Conservation (phyloP, 495 filamentous ascomycete species). For the Annulohypoxylon bovei region DNA sequence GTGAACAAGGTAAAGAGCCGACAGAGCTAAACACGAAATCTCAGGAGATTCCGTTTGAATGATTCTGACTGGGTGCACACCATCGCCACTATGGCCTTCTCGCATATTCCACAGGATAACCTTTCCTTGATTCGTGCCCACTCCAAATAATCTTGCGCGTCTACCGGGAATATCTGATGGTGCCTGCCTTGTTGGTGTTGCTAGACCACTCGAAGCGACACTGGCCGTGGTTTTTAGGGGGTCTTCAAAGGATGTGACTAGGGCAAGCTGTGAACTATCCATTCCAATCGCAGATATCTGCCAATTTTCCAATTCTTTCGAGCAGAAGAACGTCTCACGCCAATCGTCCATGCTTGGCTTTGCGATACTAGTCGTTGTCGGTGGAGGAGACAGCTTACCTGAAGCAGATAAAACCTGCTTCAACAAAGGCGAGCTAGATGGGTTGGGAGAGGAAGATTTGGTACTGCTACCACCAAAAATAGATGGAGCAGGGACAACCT, state of each 20-base stretch:
- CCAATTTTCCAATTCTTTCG: constrained; percentile 44
- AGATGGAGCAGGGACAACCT: constrained; percentile 32
- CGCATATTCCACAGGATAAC: constrained; percentile 89
- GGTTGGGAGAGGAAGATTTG: constrained; percentile 27
- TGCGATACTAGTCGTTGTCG: neutral
- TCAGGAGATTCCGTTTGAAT: constrained; percentile 93
- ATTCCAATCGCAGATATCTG: constrained; percentile 75
- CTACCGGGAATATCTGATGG: constrained; percentile 78
- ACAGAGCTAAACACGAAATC: constrained; percentile 84
- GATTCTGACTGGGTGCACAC: constrained; percentile 71
- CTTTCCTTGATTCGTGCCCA: constrained; percentile 81
- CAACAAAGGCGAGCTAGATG: constrained; percentile 27
- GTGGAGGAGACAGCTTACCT: constrained; percentile 31
- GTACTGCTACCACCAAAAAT: constrained; percentile 45
- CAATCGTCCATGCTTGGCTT: constrained; percentile 49
- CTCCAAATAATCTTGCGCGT: constrained; percentile 80
- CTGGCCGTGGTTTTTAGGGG: constrained; percentile 58
- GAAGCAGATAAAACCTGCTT: constrained; percentile 28
- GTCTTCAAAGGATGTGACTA: constrained; percentile 79
- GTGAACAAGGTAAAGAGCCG: constrained; percentile 88
- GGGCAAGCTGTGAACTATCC: constrained; percentile 79
- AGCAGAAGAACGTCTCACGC: constrained; percentile 44
- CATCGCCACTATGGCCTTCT: constrained; percentile 61
- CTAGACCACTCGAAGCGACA: constrained; percentile 25
- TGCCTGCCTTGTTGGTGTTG: constrained; percentile 43